Percentiles rank a stretch among this genome's conserved stretches.
Evolutionary conservation across 192 early-diverging fungal genomes (phyloP).

Genomic region (Entomortierella beljakovae): DNA sequence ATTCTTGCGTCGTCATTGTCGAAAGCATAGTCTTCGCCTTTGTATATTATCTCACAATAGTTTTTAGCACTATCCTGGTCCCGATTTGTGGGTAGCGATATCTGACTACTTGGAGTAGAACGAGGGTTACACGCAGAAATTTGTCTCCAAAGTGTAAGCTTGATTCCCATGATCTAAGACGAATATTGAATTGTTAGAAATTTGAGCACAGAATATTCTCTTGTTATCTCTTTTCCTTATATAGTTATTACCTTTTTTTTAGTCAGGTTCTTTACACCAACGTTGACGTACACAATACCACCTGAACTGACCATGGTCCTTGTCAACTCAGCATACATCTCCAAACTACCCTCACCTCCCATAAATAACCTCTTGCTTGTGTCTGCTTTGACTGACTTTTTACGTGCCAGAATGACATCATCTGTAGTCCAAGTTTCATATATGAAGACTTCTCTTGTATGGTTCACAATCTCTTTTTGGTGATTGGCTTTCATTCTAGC

Average conservation of each 20-base stretch:
- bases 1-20: conserved; percentile 36
- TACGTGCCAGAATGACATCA: conserved; percentile 33
- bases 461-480: conserved; percentile 40
- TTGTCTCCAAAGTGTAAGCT: conserved; percentile 47
- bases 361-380: conserved; percentile 50
- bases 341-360: conserved; percentile 49
- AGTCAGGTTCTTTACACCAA: conserved; percentile 48
- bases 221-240: too few relatives aligned
- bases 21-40: conserved; percentile 48
- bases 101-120: conserved; percentile 4
- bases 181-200: neutral
- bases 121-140: conserved; percentile 11
- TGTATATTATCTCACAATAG: conserved; percentile 52
- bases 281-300: conserved; percentile 44
- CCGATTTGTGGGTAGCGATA: neutral
- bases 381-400: conserved; percentile 46
- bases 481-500: conserved; percentile 32
- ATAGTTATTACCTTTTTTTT: conserved; percentile 39
- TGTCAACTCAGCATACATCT: conserved; percentile 50
- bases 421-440: conserved; percentile 54
- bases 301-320: conserved; percentile 53
- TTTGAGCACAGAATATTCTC: too few relatives aligned
- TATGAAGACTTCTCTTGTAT: conserved; percentile 47
- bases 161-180: conserved; percentile 50
- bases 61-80: conserved; percentile 49